Percentiles rank a stretch among this genome's conserved stretches.
phyloP scores from a whole-genome alignment of 179 eudicot species.

The Spergularia azorica region DNA sequence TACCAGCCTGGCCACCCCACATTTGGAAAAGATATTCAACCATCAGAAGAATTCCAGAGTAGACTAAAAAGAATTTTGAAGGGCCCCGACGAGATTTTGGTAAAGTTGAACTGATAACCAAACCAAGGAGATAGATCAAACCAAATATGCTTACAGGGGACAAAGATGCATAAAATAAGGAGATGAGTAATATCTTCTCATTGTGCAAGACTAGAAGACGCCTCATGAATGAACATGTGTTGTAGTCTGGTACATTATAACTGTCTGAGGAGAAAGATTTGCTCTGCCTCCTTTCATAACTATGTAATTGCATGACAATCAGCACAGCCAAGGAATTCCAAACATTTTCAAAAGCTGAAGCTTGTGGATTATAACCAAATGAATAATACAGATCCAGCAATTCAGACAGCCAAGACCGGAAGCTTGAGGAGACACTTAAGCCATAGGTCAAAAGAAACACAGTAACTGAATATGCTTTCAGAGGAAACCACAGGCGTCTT shows the following conservation, averaged over 20 bases:
- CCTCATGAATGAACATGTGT: conserved; percentile 56
- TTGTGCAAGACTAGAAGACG: conserved; percentile 93
- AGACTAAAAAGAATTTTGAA: conserved; percentile 73
- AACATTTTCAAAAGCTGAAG: conserved; percentile 68
- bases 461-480: conserved; percentile 72
- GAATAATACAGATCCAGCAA: conserved; percentile 60
- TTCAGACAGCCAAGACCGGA: conserved; percentile 64
- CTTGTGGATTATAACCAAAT: conserved; percentile 65
- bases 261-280: conserved; percentile 44
- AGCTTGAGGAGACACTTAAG: conserved; percentile 76
- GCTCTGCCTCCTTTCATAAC: conserved; percentile 96
- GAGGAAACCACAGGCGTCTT: conserved; percentile 87
- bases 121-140: conserved; percentile 83
- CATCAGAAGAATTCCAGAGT: conserved; percentile 71
- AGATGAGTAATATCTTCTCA: conserved; percentile 66
- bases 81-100: conserved; percentile 86
- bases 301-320: conserved; percentile 96
- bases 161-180: conserved; percentile 85
- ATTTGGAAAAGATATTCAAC: conserved; percentile 90
- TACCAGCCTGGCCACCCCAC: conserved; percentile 80
- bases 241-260: conserved; percentile 54
- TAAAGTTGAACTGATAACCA: conserved; percentile 57
- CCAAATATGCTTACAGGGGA: conserved; percentile 91
- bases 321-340: conserved; percentile 90
- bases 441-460: conserved; percentile 73